Percentiles rank a stretch among this genome's conserved stretches.
phyloP scores from a whole-genome alignment of 257 asterid genomes.

The Solanum habrochaites region DNA sequence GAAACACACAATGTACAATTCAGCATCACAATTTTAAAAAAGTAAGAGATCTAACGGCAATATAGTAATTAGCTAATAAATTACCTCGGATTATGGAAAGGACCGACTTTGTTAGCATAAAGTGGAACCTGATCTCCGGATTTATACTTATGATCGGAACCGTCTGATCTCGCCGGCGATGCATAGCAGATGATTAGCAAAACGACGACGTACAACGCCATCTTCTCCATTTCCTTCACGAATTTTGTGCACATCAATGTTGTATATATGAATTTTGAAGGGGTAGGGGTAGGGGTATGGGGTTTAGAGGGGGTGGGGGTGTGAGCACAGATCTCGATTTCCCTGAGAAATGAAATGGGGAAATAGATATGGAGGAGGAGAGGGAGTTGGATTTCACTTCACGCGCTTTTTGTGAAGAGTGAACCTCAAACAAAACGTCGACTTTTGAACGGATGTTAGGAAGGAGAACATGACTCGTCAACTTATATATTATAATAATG shows the following conservation, averaged over 20 bases:
- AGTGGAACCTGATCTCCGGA: conserved; percentile 72
- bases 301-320: no score
- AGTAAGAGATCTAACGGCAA: background rate
- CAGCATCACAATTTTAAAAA: background rate
- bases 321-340: conserved; percentile 4
- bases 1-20: background rate
- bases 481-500: background rate
- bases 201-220: conserved; percentile 17
- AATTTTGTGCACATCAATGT: background rate
- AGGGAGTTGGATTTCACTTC: background rate
- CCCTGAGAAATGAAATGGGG: background rate
- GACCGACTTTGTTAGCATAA: conserved; percentile 84
- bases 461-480: background rate
- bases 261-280: background rate
- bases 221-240: conserved; percentile 16
- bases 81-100: conserved; percentile 86
- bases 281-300: background rate
- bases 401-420: background rate
- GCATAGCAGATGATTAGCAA: conserved; percentile 7
- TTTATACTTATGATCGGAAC: conserved; percentile 70
- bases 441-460: background rate
- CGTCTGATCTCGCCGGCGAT: conserved; percentile 47
- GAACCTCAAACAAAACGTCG: background rate
- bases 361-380: background rate
- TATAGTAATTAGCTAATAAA: background rate